A percentile compares a stretch with the other conserved stretches of the same genome.
Conservation (phyloP, 1,139 yeast genomes). For the Candida sp. region DNA sequence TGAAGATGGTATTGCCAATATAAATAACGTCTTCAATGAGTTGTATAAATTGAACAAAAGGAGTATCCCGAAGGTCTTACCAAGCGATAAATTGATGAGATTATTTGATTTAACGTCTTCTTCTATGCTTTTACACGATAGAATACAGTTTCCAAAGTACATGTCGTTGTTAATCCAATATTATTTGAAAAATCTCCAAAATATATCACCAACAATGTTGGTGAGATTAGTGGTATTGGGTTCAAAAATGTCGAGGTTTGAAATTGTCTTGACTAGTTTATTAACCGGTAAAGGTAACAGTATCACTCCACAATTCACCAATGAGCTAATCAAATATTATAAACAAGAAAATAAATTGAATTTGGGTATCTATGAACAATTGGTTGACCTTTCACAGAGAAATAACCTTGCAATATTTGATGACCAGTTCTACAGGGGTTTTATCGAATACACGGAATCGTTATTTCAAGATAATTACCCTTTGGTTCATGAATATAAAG, state of each 20-base stretch:
- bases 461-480: constrained; percentile 28
- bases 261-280: constrained; percentile 11
- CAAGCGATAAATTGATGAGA: neutral
- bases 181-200: constrained; percentile 11
- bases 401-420: constrained; percentile 9
- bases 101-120: constrained; percentile 8
- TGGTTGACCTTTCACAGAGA: constrained; percentile 9
- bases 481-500: constrained; percentile 31
- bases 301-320: constrained; percentile 17
- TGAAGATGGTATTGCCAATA: constrained; percentile 4
- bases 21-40: constrained; percentile 11
- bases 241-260: constrained; percentile 9
- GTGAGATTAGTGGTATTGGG: constrained; percentile 25
- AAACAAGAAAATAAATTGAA: constrained; percentile 11
- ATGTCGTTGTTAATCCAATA: constrained; percentile 21
- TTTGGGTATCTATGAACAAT: constrained; percentile 21
- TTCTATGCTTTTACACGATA: constrained; percentile 5
- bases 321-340: constrained; percentile 18
- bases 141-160: constrained; percentile 21
- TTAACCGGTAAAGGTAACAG: constrained; percentile 7
- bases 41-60: constrained; percentile 8
- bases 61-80: neutral
- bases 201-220: constrained; percentile 16
- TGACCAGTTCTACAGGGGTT: constrained; percentile 17
- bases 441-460: constrained; percentile 25